Conservation (phyloP, 2,329 filamentous ascomycete genomes). For the Emergomyces pasteurianus region DNA sequence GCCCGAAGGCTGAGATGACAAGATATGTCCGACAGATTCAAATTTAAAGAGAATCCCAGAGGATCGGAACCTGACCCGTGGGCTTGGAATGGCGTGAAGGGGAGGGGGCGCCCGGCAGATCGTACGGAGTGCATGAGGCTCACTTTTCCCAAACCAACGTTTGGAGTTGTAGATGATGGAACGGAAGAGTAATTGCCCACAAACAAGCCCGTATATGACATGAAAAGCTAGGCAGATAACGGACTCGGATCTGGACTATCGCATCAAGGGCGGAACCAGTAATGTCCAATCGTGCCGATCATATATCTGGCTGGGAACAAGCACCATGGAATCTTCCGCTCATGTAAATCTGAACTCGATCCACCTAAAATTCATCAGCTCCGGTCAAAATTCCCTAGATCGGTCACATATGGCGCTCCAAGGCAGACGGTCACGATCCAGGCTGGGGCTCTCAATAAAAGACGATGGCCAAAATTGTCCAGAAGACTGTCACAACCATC, state of each 20-base stretch:
- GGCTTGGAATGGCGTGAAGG: constrained; percentile 8
- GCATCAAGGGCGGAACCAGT: neutral
- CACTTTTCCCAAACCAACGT: neutral
- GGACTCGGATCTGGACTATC: neutral
- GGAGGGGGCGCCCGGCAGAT: constrained; percentile 8
- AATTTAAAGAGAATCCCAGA: constrained; percentile 16
- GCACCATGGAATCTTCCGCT: constrained; percentile 1
- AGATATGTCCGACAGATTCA: constrained; percentile 15
- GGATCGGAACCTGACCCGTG: constrained; percentile 18
- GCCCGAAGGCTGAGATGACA: constrained; percentile 14
- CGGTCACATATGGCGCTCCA: neutral
- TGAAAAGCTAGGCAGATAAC: neutral
- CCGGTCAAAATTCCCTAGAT: constrained; percentile 1
- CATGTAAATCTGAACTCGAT: neutral
- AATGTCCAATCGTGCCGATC: constrained; percentile 1
- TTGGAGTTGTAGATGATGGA: neutral
- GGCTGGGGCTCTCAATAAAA: neutral
- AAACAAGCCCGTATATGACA: constrained; percentile 1
- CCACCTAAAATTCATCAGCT: neutral
- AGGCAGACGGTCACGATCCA: neutral
- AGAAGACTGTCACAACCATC: neutral
- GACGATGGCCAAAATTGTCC: neutral
- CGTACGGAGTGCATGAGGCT: constrained; percentile 13
- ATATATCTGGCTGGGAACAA: constrained; percentile 1
- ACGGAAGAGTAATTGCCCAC: neutral